Evolutionary conservation across 169 alveolate genomes (phyloP), one percentile per base, ranked within the genome.

Genomic region (Toxoplasma gondii): DNA sequence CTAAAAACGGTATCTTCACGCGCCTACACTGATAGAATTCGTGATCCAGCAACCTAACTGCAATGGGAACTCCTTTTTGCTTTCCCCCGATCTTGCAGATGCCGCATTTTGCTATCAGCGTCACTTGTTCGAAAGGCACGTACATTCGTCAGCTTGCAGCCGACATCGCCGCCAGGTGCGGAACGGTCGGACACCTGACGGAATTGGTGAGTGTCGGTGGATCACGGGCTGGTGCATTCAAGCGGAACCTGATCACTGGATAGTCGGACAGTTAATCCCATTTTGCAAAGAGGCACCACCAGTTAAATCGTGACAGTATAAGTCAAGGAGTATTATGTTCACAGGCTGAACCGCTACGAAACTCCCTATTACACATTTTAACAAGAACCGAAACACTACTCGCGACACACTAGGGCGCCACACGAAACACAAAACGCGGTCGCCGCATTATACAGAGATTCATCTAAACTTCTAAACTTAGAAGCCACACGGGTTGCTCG

Each of bases 111-210:
- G 88, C 78, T 17, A 31, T 91, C 64, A 58, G 43, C 53, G 94
- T 91, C 34, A n/a, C 74, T 5, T 91, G 94, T 34, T 91, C 94
- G 43, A 78, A 78, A 36, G 94, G 94, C 64, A 91, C 94, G 27
- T 91, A 91, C 67, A 91, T 91, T 16, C 88, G 94, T 27, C 88
- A 74, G 41, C 58, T 91, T 38, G 88, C 91, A 24, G 94, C 88
- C 38, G 94, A 91, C 82, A 78, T 91, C 36, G 88, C 94, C 43
- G 81, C 83, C 12, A 34, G 64, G 0, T 53, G 86, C 38, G 91
- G 81, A 44, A 91, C 91, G 10, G 94, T 78, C 9, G 94, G 70
- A 53, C 94, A 91, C 90, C 83, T 91, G 67, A 31, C 39, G 34
- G 49, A 69, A 41, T 88, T 91, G 82, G 93, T 90, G 74, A 70